Evolutionary conservation across 257 asterid genomes (phyloP), one percentile per base, ranked within the genome.

Genomic region (Ilex aquifolium): DNA sequence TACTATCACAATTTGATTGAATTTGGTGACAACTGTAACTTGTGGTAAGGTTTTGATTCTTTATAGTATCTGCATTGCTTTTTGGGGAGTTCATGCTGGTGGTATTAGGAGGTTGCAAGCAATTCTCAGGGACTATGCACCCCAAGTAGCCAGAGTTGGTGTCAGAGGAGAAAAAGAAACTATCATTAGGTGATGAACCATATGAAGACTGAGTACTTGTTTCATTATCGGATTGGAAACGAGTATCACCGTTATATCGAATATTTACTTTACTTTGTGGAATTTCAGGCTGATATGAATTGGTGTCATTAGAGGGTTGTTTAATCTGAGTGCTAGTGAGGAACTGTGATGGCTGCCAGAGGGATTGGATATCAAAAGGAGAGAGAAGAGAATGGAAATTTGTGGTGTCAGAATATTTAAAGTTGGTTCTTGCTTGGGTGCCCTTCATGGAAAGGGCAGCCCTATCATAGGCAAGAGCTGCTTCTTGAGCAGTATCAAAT

Each of bases 391-490:
- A 66, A 57, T 78, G 78, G 76, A 76, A 72, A 72, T 27, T 50
- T 40, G 76, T 69, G 61, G 57, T 67, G 14, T 88, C 85, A 13
- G 87, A 64, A 70, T 92, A 89, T 13, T 89, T 81, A 65, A 92
- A 92, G 17, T 92, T 92, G 14, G 98, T 92, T 46, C 88, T 77
- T 46, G 98, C 95, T 73, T 85, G 95, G 9, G 83, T 76, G 64
- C 97, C 97, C 54, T 87, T 92, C 78, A 92, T 89, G 40, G 95
- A 83, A 9, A 92, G 93, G 17, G 98, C 97, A 10, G 98, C 98
- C 61, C 93, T 77, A 30, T 92, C 98, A 67, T 92, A 92, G 32
- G 98, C 98, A 68, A 92, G 72, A 57, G 98, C 97, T 0, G 98
- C 98, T 65, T 92, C 98, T 61, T 91, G 95, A 32, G 98, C 95